Evolutionary conservation across 495 filamentous ascomycete genomes (phyloP), one percentile per base, ranked within the genome.

Genomic region (Neurospora pannonica): DNA sequence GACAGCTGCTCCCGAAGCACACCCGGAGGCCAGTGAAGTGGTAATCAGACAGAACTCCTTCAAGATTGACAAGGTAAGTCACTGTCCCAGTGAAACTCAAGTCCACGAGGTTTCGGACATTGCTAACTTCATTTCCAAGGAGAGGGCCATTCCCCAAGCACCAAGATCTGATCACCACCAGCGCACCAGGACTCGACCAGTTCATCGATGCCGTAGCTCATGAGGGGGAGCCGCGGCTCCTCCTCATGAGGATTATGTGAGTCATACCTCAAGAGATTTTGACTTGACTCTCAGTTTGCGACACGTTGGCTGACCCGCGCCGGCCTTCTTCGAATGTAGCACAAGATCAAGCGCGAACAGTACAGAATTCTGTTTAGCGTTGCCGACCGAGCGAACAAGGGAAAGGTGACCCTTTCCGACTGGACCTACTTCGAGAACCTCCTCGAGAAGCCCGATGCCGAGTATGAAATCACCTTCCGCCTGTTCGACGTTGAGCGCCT

Each of bases 401-500:
- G 94, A 73, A 90, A 88, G 77, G 85, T 99, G 40, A 92, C 81
- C 75, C 82, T 99, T 38, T 86, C 89, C 74, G 97, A 99, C 82
- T 99, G 94, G 94, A 90, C 87, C 17, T 92, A 91, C 70, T 99
- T 98, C 82, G 92, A 97, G 82, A 95, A 97, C 84, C 89, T 99
- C 73, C 89, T 99, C 43, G 88, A 88, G 70, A 98, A 97, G 81
- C 94, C 96, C 75, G 96, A 98, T 76, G 96, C 96, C 79, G 97
- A 99, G 81, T 98, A 99, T 82, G 95, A 99, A 83, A 98, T 99
- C 77, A 95, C 95, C 9, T 99, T 98, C 84, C 92, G 97, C 72
- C 87, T 98, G 36, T 99, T 99, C 83, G 95, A 97, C 77, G 83
- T 91, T 74, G 89, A 95, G 34, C 89, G 92, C 43, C 91, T 88